A percentile compares a stretch with the other conserved stretches of the same genome.
These are phyloP conservation scores for Fistulinella prunicolor DNA, from an alignment of 768 basidiomycete genomes.

Conservation along the genomic window DNA sequence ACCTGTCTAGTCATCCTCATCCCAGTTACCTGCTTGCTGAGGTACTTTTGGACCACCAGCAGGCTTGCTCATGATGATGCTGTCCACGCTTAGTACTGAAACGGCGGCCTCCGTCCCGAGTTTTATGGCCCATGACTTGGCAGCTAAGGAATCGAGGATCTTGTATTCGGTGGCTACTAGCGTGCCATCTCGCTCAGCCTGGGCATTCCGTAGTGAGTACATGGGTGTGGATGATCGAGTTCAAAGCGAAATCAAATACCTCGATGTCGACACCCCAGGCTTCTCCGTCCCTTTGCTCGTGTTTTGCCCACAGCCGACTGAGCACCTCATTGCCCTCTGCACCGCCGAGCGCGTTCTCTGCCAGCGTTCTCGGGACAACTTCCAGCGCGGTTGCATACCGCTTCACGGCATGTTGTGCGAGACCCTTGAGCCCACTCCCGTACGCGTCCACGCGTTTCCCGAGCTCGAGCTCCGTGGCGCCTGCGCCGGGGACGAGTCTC, in stretches of 20 bases:
- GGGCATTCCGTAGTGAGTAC: constrained; percentile 2
- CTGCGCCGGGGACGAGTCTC: constrained; percentile 89
- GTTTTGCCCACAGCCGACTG: constrained; percentile 85
- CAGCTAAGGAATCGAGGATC: constrained; percentile 85
- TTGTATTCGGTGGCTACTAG: constrained; percentile 56
- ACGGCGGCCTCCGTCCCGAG: constrained; percentile 92
- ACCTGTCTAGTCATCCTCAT: constrained; percentile 53
- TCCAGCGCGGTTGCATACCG: constrained; percentile 88
- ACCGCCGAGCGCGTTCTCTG: constrained; percentile 93
- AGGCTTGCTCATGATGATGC: constrained; percentile 97
- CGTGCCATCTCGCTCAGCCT: constrained; percentile 82
- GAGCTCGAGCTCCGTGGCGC: constrained; percentile 93
- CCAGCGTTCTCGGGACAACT: constrained; percentile 87
- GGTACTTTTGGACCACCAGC: constrained; percentile 86
- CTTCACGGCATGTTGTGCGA: constrained; percentile 92
- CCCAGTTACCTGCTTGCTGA: constrained; percentile 86
- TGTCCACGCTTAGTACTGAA: constrained; percentile 91
- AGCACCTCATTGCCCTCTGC: constrained; percentile 91
- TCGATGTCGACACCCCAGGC: constrained; percentile 88
- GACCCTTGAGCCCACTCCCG: constrained; percentile 84
- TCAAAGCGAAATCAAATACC: constrained; percentile 40
- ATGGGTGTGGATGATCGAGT: neutral
- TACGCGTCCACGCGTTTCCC: constrained; percentile 79
- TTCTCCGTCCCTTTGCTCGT: constrained; percentile 71
- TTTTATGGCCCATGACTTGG: constrained; percentile 86